Base-by-base conservation (phyloP, 208 protist genomes). In the Leishmania gerbilli region DNA sequence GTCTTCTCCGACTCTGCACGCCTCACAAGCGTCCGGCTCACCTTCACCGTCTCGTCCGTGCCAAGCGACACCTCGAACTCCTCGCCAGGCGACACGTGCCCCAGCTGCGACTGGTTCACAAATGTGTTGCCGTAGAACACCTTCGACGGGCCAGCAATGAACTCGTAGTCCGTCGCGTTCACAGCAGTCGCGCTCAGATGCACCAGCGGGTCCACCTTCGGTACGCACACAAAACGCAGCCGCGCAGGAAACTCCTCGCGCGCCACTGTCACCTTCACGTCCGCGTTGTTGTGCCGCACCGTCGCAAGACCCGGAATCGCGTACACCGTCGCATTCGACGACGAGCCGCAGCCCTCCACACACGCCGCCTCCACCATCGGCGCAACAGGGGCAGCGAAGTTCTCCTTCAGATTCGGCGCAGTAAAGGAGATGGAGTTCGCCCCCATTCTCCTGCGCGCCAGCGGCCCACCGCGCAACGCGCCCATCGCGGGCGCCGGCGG, bases 31-130 rank as follows among this genome's bases (percentile, higher is more conserved):
- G 79, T 84, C 31, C 90, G 85, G 37, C 72, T 85, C 13, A 89
- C 84, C 62, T 37, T 80, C 49, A 93, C 76, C 42, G 79, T 77
- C 62, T 91, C 87, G 77, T 91, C 90, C 24, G 84, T 68, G 53
- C 90, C 90, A 64, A 93, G 87, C 34, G 84, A 89, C 42, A 82
- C 81, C 24, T 78, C 80, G 53, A 93, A 93, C 80, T 91, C 87
- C 56, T 86, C 80, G 45, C 86, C 90, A 24, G 86, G 80, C 34
- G 82, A 80, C 40, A 91, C 86, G 69, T 89, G 76, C 6, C 79
- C 74, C 78, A 93, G 71, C 79, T 81, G 67, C 21, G 90, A 91
- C 56, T 85, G 69, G 75, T 84, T 86, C 51, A 93, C 71, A 72
- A 93, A 91, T 31, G 79, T 88, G 82, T 85, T 90, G 40, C 82